Percentiles rank a stretch among this genome's conserved stretches.
Conservation (phyloP, 352 stramenopile genomes). For the Phytophthora lateralis region DNA sequence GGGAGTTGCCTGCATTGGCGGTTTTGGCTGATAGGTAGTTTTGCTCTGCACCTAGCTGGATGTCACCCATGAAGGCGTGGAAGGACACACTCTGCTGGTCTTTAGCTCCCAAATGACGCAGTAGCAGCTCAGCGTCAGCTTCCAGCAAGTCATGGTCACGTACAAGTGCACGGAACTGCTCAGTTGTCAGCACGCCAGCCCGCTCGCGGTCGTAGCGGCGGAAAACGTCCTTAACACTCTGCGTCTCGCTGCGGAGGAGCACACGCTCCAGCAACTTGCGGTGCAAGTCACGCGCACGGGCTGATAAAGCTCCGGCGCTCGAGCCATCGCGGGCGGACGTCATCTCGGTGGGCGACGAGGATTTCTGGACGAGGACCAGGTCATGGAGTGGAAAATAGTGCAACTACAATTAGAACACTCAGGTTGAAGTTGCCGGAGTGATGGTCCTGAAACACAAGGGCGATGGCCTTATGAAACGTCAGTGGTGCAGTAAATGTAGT, state of each 20-base stretch:
- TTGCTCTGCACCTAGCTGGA: slow-evolving; percentile 44
- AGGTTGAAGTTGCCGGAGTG: slow-evolving; percentile 25
- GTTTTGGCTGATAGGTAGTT: slow-evolving; percentile 37
- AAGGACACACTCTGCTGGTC: slow-evolving; percentile 56
- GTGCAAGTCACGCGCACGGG: slow-evolving; percentile 48
- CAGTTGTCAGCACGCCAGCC: slow-evolving; percentile 42
- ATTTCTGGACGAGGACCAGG: not conserved
- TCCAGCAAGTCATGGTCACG: slow-evolving; percentile 64
- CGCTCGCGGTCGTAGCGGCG: slow-evolving; percentile 62
- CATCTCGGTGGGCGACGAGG: slow-evolving; percentile 2
- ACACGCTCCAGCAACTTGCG: slow-evolving; percentile 65
- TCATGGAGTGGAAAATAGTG: slow-evolving; percentile 23
- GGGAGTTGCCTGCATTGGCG: slow-evolving; percentile 4
- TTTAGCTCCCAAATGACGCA: slow-evolving; percentile 47
- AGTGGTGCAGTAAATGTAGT: too few species aligned
- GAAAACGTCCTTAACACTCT: slow-evolving; percentile 74
- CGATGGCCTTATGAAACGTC: too few species aligned
- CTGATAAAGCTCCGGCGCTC: not conserved
- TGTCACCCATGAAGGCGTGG: slow-evolving; percentile 52
- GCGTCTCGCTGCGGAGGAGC: slow-evolving; percentile 51
- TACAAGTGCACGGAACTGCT: slow-evolving; percentile 57
- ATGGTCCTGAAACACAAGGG: too few species aligned
- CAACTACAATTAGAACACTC: slow-evolving; percentile 17
- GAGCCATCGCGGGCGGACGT: slow-evolving; percentile 16
- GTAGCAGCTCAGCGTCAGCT: slow-evolving; percentile 49